Base-by-base conservation (phyloP, 164 flowering plant species). In the Hamamelis virginiana region DNA sequence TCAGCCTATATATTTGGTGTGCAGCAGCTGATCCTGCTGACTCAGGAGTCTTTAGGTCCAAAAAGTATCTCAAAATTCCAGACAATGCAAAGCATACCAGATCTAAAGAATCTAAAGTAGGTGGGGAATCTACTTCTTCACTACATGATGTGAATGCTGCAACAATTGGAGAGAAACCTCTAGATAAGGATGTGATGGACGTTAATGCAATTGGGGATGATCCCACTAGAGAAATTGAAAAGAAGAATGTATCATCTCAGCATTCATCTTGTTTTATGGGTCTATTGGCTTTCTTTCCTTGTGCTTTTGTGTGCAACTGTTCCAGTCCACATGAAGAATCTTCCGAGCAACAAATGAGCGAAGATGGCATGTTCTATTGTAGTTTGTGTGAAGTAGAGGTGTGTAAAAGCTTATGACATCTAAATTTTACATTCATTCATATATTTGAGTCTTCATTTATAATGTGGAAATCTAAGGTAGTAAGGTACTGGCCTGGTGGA, bases 281-380 rank as follows among this genome's bases (percentile, higher is more conserved):
- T 23, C 48, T 79, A 11, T 69, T 84, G 76, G 82, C 85, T 55
- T 77, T 77, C 43, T 74, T 78, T 67, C 89, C 94, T 60, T 84
- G 91, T 83, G 89, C 87, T 38, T 80, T 76, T 52, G 5, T 83
- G 23, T 84, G 80, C 71, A 77, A 74, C 65, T 80, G 85, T 71
- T 72, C 74, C 19, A 64, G 76, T 60, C 74, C 76, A 16, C 76
- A 72, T 27, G 87, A 87, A 62, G 86, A 87, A 68, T 82, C 90
- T 57, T 82, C 87, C 59, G 86, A 84, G 66, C 81, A 81, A 51
- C 91, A 89, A 56, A 76, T 65, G 75, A 91, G 96, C 66, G 99
- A 95, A 78, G 99, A 92, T 72, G 99, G 97, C 79, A 87, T 92
- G 98, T 95, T 92, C 72, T 95, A 90, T 69, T 95, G 99, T 82